Evolutionary conservation across 2,329 filamentous ascomycete species (phyloP), one percentile per base, ranked within the genome.

Genomic region (Gnomoniopsis sp.): DNA sequence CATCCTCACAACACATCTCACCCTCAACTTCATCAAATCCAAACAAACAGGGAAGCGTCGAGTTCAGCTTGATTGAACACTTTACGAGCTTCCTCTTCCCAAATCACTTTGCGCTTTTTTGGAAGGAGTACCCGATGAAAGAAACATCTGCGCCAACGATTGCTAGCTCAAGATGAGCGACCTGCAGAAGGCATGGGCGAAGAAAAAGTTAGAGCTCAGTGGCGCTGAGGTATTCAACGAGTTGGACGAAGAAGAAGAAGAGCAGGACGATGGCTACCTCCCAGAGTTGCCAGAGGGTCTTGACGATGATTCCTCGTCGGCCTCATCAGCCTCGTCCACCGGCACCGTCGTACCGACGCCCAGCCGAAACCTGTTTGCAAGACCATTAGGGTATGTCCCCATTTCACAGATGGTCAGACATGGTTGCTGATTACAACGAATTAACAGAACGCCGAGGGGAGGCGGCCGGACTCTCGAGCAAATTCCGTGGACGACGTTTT

Each of bases 291-390:
- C 69, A 50, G 71, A 73, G 64, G 73, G 73, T 46, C 79, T 77
- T 53, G 83, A 90, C 66, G 86, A 88, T 63, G 88, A 90, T 70
- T 89, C 87, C 15, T 90, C 87, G 1, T 88, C 86, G 10, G 84
- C 90, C 15, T 96, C 89, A 0, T 96, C 92, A n/a, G 88, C 91
- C 41, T 96, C 93, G 3, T 97, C 93, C 1, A 91, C 92, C 3
- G 92, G 93, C 26, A 98, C 93, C n/a, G 83, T 98, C 62, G 88
- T 91, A 63, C 91, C 93, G 1, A 90, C 89, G 4, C 84, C 85
- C 7, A 88, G 84, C 65, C 85, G 88, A 65, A 88, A 87, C 62
- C 77, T 92, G 44, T 91, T 92, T 75, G 88, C 88, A 59, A 82
- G 88, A 64, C 85, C 87, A 49, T 81, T 83, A 74, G 82, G 86